Evolutionary conservation across 371 early-diverging fungal genomes (phyloP), one percentile per base, ranked within the genome.

Genomic region (Saksenaea oblongispora): DNA sequence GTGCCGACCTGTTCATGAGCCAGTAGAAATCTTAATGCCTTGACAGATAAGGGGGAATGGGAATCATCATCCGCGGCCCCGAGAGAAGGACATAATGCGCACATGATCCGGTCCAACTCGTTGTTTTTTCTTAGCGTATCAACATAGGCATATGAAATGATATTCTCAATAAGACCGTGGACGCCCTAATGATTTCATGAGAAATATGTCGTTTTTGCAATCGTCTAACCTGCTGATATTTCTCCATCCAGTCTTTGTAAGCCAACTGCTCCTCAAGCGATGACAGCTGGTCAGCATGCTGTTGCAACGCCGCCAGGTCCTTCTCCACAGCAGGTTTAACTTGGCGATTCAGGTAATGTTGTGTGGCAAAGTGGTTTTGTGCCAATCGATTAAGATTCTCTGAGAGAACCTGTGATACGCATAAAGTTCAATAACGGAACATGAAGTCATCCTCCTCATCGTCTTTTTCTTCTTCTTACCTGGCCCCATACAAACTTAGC

Each of bases 401-500:
- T 8, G 90, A 82, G 3, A 93, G 67, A 34, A 76, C 74, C 53
- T 63, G 27, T 41, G 22, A 55, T n/a, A 56, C 37, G 31, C 31
- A 31, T 13, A 59, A 10, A 28, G 5, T 17, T 18, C 10, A 18
- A 28, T 39, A 13, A 54, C 24, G 15, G 13, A 27, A 11, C 7
- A 9, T 15, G 11, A 37, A 35, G 9, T 41, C 17, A 34, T 34
- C 2, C 14, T 34, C 35, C 22, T 9, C 39, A 10, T 64, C 26
- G 5, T 41, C 14, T 41, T 41, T 14, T 17, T 31, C 27, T 55
- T 37, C 10, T 28, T n/a, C n/a, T 54, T 58, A 87, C 76, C 68
- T 92, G 86, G n/a, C 86, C 84, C 89, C 89, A 88, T 11, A 87
- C 83, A 72, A 93, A 91, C 59, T 88, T 88, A 34, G 87, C 61